Evolutionary conservation across 2,329 filamentous ascomycete genomes (phyloP), one percentile per base, ranked within the genome.

Genomic region (Scleromitrula shiraiana): DNA sequence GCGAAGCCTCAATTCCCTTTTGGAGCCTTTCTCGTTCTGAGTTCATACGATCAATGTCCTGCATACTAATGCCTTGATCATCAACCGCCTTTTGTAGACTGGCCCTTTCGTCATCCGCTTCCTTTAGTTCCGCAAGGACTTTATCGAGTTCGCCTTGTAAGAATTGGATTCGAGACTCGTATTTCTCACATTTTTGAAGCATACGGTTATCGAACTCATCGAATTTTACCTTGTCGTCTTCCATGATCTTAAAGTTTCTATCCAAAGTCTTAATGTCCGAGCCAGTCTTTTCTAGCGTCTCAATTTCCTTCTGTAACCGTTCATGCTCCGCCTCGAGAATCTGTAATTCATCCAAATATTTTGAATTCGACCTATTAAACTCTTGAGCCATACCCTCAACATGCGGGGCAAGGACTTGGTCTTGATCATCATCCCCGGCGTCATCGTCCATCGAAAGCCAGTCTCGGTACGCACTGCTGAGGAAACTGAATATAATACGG

Each of bases 21-120:
- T 95, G 88, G n/a, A 98, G 76, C 39, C 93, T 82, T 62, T 98
- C 93, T 45, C 90, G 83, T 66, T 98, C 93, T 29, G 87, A 83
- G 58, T 89, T 95, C 91, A 98, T 96, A 66, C 93, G 88, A 75
- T 98, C 93, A 63, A 98, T 97, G 76, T 98, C 93, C 69, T 93
- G 86, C 69, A 96, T 94, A 61, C 89, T 94, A 64, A 98, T 90
- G 2, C 93, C 93, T 63, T 95, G 88, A 58, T 85, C 83, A 66
- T 97, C 93, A 23, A 98, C 89, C 24, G 85, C 82, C 50, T 84
- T 82, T 65, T 97, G 91, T 8, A 98, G 75, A 24, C 77, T 76
- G 35, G 80, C 71, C 53, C 88, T 81, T 65, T 98, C 93, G 14
- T 85, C 82, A 55, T 97, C 90, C 0, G 85, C 85, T 59, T 88